Conservation (phyloP, 2,329 filamentous ascomycete species). For the Curvularia verruculosa region DNA sequence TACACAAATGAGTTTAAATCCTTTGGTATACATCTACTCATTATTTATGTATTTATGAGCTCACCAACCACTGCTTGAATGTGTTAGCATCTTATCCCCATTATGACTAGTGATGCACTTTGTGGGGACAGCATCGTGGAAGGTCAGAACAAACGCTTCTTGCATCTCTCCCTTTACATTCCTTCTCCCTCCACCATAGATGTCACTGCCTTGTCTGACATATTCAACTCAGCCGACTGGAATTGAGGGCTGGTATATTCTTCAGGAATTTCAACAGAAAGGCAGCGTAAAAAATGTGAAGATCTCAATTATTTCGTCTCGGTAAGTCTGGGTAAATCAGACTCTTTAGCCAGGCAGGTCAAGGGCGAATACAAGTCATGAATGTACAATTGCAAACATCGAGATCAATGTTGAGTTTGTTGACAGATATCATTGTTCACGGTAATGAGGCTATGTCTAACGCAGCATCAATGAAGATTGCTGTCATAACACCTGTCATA, state of each 20-base stretch:
- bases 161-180: background rate
- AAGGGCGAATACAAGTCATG: background rate
- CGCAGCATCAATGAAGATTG: background rate
- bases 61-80: background rate
- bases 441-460: background rate
- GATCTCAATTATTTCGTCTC: background rate
- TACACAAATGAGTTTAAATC: background rate
- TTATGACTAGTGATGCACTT: background rate
- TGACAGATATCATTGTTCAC: background rate
- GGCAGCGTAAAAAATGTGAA: background rate
- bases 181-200: background rate
- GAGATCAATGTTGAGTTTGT: background rate
- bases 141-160: background rate
- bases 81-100: background rate
- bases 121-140: background rate
- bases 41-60: background rate
- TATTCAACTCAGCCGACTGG: background rate
- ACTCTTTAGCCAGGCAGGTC: background rate
- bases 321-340: background rate
- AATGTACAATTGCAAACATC: background rate
- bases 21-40: background rate
- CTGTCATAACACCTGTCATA: rapidly evolving
- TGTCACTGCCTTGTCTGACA: background rate
- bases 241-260: background rate
- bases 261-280: background rate